Evolutionary conservation across 495 filamentous ascomycete species (phyloP).

Genomic region (Talaromyces stipitatus): DNA sequence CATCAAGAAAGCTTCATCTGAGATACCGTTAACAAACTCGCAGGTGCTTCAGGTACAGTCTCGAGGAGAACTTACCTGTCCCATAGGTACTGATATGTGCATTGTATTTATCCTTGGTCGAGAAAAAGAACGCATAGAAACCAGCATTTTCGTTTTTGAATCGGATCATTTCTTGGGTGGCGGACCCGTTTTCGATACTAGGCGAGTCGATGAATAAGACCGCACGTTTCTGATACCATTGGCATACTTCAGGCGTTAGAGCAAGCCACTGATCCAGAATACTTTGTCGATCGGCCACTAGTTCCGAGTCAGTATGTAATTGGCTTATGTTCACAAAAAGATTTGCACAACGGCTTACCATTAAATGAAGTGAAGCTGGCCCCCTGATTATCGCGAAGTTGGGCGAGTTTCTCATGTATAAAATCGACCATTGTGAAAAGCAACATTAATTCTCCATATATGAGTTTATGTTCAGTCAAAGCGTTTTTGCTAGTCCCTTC

Average conservation of each 20-base stretch:
- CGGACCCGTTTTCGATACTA: neutral
- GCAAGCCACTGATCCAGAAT: neutral
- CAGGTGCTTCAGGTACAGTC: neutral
- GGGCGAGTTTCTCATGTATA: neutral
- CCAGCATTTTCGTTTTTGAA: neutral
- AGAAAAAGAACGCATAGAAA: neutral
- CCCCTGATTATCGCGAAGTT: neutral
- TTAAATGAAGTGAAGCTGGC: neutral
- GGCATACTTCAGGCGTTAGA: neutral
- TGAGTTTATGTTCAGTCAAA: neutral
- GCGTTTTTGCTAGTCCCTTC: neutral
- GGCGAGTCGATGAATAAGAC: neutral
- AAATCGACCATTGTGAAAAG: neutral
- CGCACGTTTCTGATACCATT: neutral
- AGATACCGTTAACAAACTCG: neutral
- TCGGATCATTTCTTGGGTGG: neutral
- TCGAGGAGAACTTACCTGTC: neutral
- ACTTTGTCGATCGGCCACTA: neutral
- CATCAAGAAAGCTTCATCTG: neutral
- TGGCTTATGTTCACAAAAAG: too few relatives aligned
- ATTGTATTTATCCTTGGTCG: neutral
- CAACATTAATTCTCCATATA: neutral
- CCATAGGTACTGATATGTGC: neutral
- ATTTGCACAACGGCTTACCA: neutral
- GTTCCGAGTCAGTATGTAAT: neutral